Percentiles rank a stretch among this genome's conserved stretches.
Evolutionary conservation across 2,329 filamentous ascomycete genomes (phyloP).

Genomic region (Tetracladium maxilliforme): DNA sequence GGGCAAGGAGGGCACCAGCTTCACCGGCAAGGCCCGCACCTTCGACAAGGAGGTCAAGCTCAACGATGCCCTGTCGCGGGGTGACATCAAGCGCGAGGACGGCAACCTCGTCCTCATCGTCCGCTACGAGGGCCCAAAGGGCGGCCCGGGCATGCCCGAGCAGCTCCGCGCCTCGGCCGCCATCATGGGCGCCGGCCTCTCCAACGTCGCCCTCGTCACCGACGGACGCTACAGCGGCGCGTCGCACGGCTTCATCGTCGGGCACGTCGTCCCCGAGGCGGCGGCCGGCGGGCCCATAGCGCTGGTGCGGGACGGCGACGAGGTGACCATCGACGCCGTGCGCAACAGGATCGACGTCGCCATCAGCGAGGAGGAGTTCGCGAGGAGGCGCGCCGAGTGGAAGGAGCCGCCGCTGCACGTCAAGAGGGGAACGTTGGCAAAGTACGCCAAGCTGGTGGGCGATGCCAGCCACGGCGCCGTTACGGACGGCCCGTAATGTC

Average conservation of each 20-base stretch:
- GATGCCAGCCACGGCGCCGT: slow-evolving; percentile 87
- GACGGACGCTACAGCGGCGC: slow-evolving; percentile 85
- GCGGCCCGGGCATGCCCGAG: slow-evolving; percentile 92
- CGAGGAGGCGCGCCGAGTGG: slow-evolving; percentile 49
- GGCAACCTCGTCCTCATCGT: slow-evolving; percentile 85
- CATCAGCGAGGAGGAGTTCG: slow-evolving; percentile 57
- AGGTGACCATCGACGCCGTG: slow-evolving; percentile 75
- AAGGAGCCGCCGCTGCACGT: slow-evolving; percentile 56
- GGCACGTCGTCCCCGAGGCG: slow-evolving; percentile 84
- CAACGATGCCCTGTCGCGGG: slow-evolving; percentile 56
- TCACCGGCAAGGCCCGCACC: slow-evolving; percentile 67
- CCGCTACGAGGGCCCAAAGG: slow-evolving; percentile 85
- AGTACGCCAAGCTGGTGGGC: slow-evolving; percentile 77
- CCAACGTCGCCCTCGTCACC: slow-evolving; percentile 79
- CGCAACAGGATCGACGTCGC: slow-evolving; percentile 57
- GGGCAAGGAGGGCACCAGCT: slow-evolving; percentile 77
- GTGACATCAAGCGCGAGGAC: slow-evolving; percentile 55
- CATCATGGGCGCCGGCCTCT: slow-evolving; percentile 83
- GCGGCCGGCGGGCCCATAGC: slow-evolving; percentile 81
- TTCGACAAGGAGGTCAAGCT: slow-evolving; percentile 79
- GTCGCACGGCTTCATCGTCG: slow-evolving; percentile 84
- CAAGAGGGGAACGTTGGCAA: slow-evolving; percentile 72
- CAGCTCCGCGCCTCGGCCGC: slow-evolving; percentile 79
- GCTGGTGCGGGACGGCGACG: slow-evolving; percentile 65
- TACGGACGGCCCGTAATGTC: too few relatives aligned